phyloP scores from a whole-genome alignment of 257 asterid genomes.

The Parsonsia alboflavescens region DNA sequence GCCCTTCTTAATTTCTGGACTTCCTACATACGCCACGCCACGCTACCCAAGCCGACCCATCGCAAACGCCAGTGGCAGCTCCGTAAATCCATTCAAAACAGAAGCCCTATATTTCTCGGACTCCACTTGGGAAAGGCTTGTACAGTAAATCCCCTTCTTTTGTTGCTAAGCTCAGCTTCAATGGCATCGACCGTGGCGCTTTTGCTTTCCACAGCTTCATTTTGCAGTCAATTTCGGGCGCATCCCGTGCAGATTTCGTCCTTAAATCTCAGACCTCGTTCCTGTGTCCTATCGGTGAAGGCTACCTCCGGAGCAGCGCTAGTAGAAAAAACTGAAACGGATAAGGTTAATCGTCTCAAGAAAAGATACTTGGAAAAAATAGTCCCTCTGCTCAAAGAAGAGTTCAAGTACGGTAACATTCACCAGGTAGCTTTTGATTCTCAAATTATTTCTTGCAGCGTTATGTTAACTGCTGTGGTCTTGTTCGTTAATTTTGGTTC shows the following conservation, averaged over 20 bases:
- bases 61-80: not conserved
- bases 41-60: not conserved
- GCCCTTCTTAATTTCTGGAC: too few relatives aligned
- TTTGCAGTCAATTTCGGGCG: constrained; percentile 40
- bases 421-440: constrained; percentile 48
- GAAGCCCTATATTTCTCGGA: not conserved
- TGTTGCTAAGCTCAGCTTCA: not conserved
- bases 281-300: constrained; percentile 48
- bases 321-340: constrained; percentile 81
- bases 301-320: constrained; percentile 51
- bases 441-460: not conserved
- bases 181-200: constrained; percentile 46
- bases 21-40: too few relatives aligned
- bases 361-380: constrained; percentile 62
- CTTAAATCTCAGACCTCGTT: constrained; percentile 21
- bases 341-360: constrained; percentile 62
- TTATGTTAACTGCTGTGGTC: not conserved
- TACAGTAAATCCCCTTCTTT: not conserved
- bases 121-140: not conserved
- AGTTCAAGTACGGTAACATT: constrained; percentile 72
- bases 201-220: constrained; percentile 59
- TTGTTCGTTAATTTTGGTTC: not conserved
- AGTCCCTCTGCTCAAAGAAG: constrained; percentile 74
- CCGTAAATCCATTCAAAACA: not conserved
- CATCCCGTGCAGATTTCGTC: constrained; percentile 36